Conservation (phyloP, 768 basidiomycete species). For the Cystoderma amianthinum region DNA sequence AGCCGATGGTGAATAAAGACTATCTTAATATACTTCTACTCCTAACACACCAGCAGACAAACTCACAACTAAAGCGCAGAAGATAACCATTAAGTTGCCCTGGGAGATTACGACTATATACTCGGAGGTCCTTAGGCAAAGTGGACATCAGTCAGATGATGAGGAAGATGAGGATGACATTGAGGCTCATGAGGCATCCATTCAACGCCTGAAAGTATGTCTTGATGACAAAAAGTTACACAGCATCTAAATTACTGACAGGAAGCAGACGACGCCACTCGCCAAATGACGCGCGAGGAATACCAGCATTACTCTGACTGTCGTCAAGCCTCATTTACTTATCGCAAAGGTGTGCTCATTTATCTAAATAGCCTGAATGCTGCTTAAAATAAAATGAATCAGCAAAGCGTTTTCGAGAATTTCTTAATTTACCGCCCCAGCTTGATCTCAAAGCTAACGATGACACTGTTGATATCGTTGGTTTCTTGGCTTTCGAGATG, state of each 20-base stretch:
- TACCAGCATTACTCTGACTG: slow-evolving; percentile 97
- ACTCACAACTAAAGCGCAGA: slow-evolving; percentile 76
- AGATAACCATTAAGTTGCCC: slow-evolving; percentile 90
- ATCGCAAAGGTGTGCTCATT: slow-evolving; percentile 75
- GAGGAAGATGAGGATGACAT: slow-evolving; percentile 96
- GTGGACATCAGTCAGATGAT: slow-evolving; percentile 81
- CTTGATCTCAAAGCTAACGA: slow-evolving; percentile 89
- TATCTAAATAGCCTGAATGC: background rate
- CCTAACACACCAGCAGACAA: slow-evolving; percentile 47
- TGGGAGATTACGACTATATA: slow-evolving; percentile 95
- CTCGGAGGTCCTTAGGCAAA: slow-evolving; percentile 73
- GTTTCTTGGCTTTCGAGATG: slow-evolving; percentile 96
- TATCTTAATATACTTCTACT: background rate
- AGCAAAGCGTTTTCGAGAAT: slow-evolving; percentile 95
- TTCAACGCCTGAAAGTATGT: slow-evolving; percentile 71
- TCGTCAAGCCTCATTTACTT: slow-evolving; percentile 94
- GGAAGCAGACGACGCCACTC: slow-evolving; percentile 94
- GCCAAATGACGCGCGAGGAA: slow-evolving; percentile 94
- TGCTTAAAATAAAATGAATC: slow-evolving; percentile 1
- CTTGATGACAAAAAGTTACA: no score
- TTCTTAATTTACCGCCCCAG: slow-evolving; percentile 81
- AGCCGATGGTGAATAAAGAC: slow-evolving; percentile 53
- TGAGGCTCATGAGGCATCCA: slow-evolving; percentile 92
- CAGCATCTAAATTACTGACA: slow-evolving; percentile 21
- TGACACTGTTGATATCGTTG: slow-evolving; percentile 94